Evolutionary conservation across 1,284 basidiomycete genomes (phyloP).

Genomic region (Tilletia caries): DNA sequence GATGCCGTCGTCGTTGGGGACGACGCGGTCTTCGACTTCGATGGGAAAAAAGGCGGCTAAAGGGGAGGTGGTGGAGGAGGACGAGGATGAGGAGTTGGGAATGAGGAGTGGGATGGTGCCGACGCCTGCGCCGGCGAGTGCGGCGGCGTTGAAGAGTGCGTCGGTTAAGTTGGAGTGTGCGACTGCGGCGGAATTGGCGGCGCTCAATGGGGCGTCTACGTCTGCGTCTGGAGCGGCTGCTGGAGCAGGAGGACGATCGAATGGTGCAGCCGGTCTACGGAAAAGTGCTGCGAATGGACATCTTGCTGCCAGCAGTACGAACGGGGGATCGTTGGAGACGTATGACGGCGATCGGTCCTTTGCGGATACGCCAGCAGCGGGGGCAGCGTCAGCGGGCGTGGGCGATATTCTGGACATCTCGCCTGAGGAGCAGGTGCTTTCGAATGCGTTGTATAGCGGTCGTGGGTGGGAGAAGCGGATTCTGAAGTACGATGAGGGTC

Average conservation of each 20-base stretch:
- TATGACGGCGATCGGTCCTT: no score
- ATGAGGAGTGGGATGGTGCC: no score
- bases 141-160: background rate
- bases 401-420: constrained; percentile 2
- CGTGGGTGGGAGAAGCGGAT: constrained; percentile 39
- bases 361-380: background rate
- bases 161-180: background rate
- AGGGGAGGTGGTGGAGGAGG: no score
- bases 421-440: constrained; percentile 14
- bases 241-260: no score
- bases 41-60: no score
- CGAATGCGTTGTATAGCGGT: constrained; percentile 19
- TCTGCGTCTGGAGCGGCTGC: no score
- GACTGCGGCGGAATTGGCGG: background rate
- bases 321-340: no score
- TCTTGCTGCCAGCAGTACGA: background rate
- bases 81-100: no score
- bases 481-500: constrained; percentile 37
- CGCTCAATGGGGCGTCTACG: background rate
- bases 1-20: background rate
- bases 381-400: background rate
- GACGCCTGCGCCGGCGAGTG: no score
- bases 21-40: background rate
- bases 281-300: background rate
- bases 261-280: background rate